Evolutionary conservation across 2,329 filamentous ascomycete species (phyloP), one percentile per base, ranked within the genome.

Genomic region (Trichoderma polysporum): DNA sequence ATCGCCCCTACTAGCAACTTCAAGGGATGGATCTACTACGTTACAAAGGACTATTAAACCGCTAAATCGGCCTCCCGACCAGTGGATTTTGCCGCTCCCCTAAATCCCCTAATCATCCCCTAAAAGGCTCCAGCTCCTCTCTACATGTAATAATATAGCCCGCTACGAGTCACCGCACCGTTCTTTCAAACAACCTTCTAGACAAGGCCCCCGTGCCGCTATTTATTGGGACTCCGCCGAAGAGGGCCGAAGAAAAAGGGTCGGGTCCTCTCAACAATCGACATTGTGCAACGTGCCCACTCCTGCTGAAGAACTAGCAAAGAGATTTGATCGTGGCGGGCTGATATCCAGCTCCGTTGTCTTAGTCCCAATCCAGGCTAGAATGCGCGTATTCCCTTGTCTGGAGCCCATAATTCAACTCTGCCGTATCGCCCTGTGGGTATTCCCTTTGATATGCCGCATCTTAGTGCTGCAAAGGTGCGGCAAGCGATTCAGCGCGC

Each of bases 271-370:
- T 45, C n/a, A 45, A 45, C 41, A 45, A 45, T 22, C n/a, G 58
- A n/a, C 47, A 37, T 50, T 61, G 31, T 15, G 45, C 58, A 61
- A 61, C 58, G 58, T 61, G 58, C 58, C 22, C 31, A n/a, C 15
- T 19, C 58, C 45, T 17, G n/a, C 33, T n/a, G n/a, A n/a, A n/a
- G n/a, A n/a, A n/a, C n/a, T n/a, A 4, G 8, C 37, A 17, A 13
- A 39, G 37, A 37, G 22, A 52, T 33, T 7, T 45, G 31, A 50
- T 52, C 35, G 50, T 19, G 50, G 49, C 25, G 39, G 49, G 50
- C 50, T 53, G 41, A 17, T 61, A 13, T 19, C 25, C 47, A 22
- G 22, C 58, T 52, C 58, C 33, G 45, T 52, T 12, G 33, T 47
- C 19, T 52, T 52, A 61, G 29, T 39, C 58, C 58, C 41, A 27